Evolutionary conservation across 805 yeast species (phyloP).

Genomic region (Kodamaea neixiangensis): DNA sequence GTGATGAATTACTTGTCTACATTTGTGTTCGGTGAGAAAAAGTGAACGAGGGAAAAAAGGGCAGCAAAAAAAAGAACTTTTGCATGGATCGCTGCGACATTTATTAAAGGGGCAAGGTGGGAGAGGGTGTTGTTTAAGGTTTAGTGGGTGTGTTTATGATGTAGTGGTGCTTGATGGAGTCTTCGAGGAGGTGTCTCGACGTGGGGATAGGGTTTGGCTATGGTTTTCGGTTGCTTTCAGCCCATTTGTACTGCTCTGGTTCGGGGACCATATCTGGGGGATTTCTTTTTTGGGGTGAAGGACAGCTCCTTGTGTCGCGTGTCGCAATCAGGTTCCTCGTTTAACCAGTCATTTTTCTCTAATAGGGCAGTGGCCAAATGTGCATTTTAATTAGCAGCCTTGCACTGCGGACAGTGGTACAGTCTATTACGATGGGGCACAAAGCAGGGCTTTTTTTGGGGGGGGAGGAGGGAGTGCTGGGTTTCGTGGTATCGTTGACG

Average conservation of each 20-base stretch:
- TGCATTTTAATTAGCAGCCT: background rate
- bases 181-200: background rate
- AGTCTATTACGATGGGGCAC: background rate
- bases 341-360: background rate
- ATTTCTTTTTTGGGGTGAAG: background rate
- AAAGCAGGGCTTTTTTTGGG: too few relatives aligned
- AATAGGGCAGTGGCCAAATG: background rate
- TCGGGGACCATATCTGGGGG: background rate
- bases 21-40: slow-evolving; percentile 5
- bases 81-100: background rate
- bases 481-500: background rate
- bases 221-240: too few relatives aligned
- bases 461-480: background rate
- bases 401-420: background rate
- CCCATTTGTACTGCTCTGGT: too few relatives aligned
- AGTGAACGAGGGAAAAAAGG: slow-evolving; percentile 3
- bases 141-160: background rate
- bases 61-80: slow-evolving; percentile 2
- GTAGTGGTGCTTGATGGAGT: background rate
- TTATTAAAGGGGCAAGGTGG: background rate
- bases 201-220: background rate
- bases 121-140: background rate
- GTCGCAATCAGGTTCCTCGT: background rate
- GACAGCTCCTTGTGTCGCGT: slow-evolving; percentile 2
- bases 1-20: slow-evolving; percentile 3